Base-by-base conservation (phyloP, 73 alveolate species). In the Paramecium tetraurelia region DNA sequence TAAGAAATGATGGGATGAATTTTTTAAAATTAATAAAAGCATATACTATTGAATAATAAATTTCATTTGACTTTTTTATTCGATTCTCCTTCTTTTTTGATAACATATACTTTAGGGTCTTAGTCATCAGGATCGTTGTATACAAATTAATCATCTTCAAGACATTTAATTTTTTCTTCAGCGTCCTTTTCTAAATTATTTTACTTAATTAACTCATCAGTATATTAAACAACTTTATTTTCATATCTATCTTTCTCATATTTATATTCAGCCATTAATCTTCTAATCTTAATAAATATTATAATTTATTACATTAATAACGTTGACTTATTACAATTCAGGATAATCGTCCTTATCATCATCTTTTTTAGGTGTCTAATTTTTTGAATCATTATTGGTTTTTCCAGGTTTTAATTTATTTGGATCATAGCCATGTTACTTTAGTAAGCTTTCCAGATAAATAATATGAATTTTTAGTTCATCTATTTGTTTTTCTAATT, bases 241-340 rank as follows among this genome's bases (percentile, higher is more conserved):
- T 72, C 86, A 72, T 72, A 40, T n/a, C 16, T 0, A 72, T 72
- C 86, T 40, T 72, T 72, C 18, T 72, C 59, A 72, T 35, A 72
- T 36, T 72, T 72, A 72, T 72, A 72, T 33, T 72, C 86, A 16
- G 86, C 86, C 86, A 72, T 72, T 4, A 72, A 16, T 72, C 86
- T 72, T 72, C 59, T 31, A 10, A 72, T 72, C 57, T 72, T 72
- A 72, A 12, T 35, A 72, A 72, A 29, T 35, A 35, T 12, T 4
- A 33, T 36, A 72, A 72, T 35, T 2, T 68, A 18, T 31, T 72
- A 72, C 86, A 33, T 72, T 36, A n/a, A 72, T n/a, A 33, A 72
- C 59, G 40, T 72, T 43, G 27, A 36, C 86, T 29, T 22, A 9
- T 33, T 40, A 36, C 8, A 29, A 36, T 18, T 40, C 59, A 14